A percentile compares a stretch with the other conserved stretches of the same genome.
These are phyloP conservation scores for Acephala macrosclerotiorum DNA, from an alignment of 2,329 filamentous ascomycete species.

Conservation along the genomic window DNA sequence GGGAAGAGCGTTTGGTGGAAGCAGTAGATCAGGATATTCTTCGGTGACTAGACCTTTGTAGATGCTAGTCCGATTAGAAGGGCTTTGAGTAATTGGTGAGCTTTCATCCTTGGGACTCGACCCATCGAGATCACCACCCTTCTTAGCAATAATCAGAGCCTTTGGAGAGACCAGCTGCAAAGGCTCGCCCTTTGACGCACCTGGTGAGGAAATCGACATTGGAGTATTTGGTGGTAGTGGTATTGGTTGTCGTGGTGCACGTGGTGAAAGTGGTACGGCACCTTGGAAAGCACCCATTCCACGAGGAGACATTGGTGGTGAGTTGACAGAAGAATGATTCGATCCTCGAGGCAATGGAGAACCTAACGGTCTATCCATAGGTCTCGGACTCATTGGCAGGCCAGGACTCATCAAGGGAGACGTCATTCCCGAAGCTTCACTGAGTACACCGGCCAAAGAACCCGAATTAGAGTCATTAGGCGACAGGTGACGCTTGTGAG, in stretches of 20 bases:
- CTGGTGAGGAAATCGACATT: conserved; percentile 63
- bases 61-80: conserved; percentile 57
- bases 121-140: conserved; percentile 36
- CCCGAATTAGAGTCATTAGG: conserved; percentile 49
- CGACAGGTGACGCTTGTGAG: conserved; percentile 43
- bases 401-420: conserved; percentile 63
- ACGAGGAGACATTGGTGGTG: conserved; percentile 74
- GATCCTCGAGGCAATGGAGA: conserved; percentile 63
- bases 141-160: conserved; percentile 50
- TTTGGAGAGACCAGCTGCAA: conserved; percentile 49
- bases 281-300: conserved; percentile 53
- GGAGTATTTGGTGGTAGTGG: conserved; percentile 76
- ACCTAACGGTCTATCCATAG: conserved; percentile 59
- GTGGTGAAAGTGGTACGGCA: conserved; percentile 69
- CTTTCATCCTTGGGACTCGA: conserved; percentile 35
- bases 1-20: conserved; percentile 88
- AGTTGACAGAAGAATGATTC: conserved; percentile 55
- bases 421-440: conserved; percentile 44
- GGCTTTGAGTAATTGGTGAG: conserved; percentile 43
- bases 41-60: conserved; percentile 83
- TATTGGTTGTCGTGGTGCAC: conserved; percentile 76
- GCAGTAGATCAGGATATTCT: conserved; percentile 83
- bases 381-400: conserved; percentile 66
- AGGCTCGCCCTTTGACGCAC: conserved; percentile 43
- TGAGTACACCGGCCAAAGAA: conserved; percentile 62